phyloP scores from a whole-genome alignment of 2,329 filamentous ascomycete genomes.

The Aspergillus pseudoglaucus region DNA sequence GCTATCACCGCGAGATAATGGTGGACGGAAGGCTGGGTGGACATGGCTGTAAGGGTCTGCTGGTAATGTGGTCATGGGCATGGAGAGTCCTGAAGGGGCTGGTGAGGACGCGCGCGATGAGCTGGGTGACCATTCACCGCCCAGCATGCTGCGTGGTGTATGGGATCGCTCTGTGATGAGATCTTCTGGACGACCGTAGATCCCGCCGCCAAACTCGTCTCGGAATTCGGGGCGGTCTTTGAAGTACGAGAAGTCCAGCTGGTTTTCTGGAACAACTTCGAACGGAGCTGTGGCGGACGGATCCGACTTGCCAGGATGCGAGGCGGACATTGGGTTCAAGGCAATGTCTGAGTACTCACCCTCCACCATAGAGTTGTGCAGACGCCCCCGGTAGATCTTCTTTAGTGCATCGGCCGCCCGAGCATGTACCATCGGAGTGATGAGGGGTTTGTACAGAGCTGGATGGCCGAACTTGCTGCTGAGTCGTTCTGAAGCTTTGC shows the following conservation, averaged over 20 bases:
- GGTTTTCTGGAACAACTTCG: slow-evolving; percentile 78
- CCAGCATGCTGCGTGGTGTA: slow-evolving; percentile 34
- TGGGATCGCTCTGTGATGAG: slow-evolving; percentile 40
- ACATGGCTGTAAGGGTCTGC: slow-evolving; percentile 22
- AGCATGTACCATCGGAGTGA: slow-evolving; percentile 91
- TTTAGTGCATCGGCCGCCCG: slow-evolving; percentile 81
- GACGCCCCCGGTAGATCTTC: slow-evolving; percentile 76
- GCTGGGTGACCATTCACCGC: slow-evolving; percentile 32
- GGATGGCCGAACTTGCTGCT: slow-evolving; percentile 80
- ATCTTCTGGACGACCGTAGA: slow-evolving; percentile 41
- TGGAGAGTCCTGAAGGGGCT: slow-evolving; percentile 28
- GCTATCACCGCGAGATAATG: slow-evolving; percentile 21
- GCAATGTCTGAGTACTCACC: slow-evolving; percentile 65
- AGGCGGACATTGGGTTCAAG: slow-evolving; percentile 68
- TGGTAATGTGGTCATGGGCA: slow-evolving; percentile 18
- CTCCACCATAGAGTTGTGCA: slow-evolving; percentile 46
- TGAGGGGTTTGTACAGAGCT: slow-evolving; percentile 78
- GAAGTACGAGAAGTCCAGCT: slow-evolving; percentile 86
- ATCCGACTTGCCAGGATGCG: slow-evolving; percentile 50
- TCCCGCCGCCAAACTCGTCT: slow-evolving; percentile 74
- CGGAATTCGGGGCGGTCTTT: slow-evolving; percentile 86
- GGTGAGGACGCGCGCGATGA: slow-evolving; percentile 24
- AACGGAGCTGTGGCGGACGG: slow-evolving; percentile 59
- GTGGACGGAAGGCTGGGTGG: slow-evolving; percentile 33
- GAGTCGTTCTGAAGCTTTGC: slow-evolving; percentile 55